phyloP scores from a whole-genome alignment of 208 protist genomes.

The Acanthamoeba healyi region DNA sequence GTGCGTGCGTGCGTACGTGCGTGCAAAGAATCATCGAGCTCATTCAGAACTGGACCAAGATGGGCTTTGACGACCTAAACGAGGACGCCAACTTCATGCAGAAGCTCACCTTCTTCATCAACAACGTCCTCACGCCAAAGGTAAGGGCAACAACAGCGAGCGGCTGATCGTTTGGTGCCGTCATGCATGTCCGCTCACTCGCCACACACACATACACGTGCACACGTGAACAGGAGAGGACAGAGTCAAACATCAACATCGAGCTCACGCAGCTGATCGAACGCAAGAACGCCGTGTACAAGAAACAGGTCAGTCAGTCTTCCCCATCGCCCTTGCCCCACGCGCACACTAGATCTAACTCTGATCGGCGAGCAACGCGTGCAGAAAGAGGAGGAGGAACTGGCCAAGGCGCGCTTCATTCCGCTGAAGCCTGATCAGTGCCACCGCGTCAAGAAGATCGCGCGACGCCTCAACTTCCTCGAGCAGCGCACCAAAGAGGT shows the following conservation, averaged over 20 bases:
- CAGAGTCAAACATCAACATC: not conserved
- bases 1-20: too few relatives aligned
- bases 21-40: not conserved
- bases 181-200: too few relatives aligned
- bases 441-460: constrained; percentile 14
- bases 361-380: not conserved
- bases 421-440: not conserved
- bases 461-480: constrained; percentile 10
- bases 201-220: too few relatives aligned
- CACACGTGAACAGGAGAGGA: constrained; percentile 6
- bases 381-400: not conserved
- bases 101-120: constrained; percentile 53
- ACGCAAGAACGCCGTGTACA: constrained; percentile 3
- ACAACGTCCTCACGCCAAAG: constrained; percentile 4
- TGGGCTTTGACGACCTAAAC: constrained; percentile 30
- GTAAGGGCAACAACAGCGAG: not conserved
- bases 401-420: not conserved
- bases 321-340: not conserved
- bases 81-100: constrained; percentile 58
- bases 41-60: not conserved
- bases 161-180: too few relatives aligned
- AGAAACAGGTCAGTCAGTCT: not conserved
- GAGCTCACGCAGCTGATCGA: constrained; percentile 47
- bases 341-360: not conserved
- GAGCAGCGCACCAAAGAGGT: constrained; percentile 54